Percentiles rank a stretch among this genome's conserved stretches.
phyloP scores from a whole-genome alignment of 441 rosid species.

The Lepidium campestre region DNA sequence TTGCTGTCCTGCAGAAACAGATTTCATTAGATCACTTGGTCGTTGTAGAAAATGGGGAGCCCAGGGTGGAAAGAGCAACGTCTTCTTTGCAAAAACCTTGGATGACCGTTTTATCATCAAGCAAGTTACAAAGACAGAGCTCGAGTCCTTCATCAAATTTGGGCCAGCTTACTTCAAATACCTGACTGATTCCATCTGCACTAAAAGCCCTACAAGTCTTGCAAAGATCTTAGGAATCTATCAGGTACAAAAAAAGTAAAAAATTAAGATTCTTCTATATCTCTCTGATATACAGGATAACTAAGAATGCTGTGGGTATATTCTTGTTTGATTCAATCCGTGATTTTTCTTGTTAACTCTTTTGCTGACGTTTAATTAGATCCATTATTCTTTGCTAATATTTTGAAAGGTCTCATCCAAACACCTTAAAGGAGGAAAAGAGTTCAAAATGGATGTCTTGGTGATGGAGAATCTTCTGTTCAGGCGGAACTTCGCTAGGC shows the following conservation, averaged over 20 bases:
- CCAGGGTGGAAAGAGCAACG: constrained; percentile 82
- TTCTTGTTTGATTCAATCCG: background rate
- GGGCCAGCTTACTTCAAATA: constrained; percentile 63
- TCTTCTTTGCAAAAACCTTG: constrained; percentile 71
- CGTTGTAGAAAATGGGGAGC: constrained; percentile 87
- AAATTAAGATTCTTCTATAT: background rate
- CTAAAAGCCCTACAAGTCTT: constrained; percentile 64
- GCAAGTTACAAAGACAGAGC: constrained; percentile 75
- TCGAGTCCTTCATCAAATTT: constrained; percentile 69
- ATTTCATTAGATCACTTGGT: constrained; percentile 66
- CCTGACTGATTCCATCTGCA: constrained; percentile 52
- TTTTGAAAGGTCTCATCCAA: constrained; percentile 48
- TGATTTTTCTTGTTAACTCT: background rate
- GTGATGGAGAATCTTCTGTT: constrained; percentile 83
- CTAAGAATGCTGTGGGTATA: background rate
- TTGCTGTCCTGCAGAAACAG: constrained; percentile 65
- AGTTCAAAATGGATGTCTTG: constrained; percentile 65
- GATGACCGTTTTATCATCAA: constrained; percentile 74
- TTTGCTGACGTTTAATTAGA: background rate
- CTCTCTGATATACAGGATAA: background rate
- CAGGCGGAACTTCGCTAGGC: constrained; percentile 46
- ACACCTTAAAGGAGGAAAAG: constrained; percentile 67
- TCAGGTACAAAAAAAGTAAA: constrained; percentile 42
- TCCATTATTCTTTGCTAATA: constrained; percentile 9
- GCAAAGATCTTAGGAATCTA: constrained; percentile 78